phyloP scores from a whole-genome alignment of 1,139 yeast species.

The Petasospora fabianii region DNA sequence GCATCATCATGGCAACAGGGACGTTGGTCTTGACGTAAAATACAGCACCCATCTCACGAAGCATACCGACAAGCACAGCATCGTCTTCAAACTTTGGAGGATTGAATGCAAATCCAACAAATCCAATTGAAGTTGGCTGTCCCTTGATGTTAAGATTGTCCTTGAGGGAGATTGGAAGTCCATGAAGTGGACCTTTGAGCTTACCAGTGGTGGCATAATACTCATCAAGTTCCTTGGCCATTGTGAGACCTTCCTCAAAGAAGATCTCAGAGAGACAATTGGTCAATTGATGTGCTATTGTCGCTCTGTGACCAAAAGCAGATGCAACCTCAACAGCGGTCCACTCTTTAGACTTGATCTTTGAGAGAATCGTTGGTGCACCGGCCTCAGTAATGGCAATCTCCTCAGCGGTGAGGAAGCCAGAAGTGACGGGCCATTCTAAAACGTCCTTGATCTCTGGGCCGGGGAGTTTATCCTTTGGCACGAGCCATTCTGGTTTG shows the following conservation, averaged over 20 bases:
- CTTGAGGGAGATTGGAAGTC: slow-evolving; percentile 62
- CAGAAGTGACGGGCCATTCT: slow-evolving; percentile 34
- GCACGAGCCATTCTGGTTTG: slow-evolving; percentile 39
- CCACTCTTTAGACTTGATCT: slow-evolving; percentile 30
- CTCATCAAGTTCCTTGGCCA: slow-evolving; percentile 47
- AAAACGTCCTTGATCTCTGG: slow-evolving; percentile 38
- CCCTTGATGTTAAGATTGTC: slow-evolving; percentile 49
- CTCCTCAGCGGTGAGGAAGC: slow-evolving; percentile 29
- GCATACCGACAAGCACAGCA: slow-evolving; percentile 39
- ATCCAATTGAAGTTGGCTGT: slow-evolving; percentile 43
- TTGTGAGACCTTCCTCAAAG: slow-evolving; percentile 36
- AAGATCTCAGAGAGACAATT: slow-evolving; percentile 42
- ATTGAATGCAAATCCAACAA: slow-evolving; percentile 34
- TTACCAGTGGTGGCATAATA: slow-evolving; percentile 35
- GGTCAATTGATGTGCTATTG: slow-evolving; percentile 54
- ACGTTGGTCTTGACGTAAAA: slow-evolving; percentile 54
- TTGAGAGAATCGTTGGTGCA: slow-evolving; percentile 29
- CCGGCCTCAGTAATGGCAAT: slow-evolving; percentile 35
- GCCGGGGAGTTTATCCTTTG: slow-evolving; percentile 35
- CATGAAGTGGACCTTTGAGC: slow-evolving; percentile 57
- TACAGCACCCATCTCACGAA: slow-evolving; percentile 48
- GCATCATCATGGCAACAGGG: slow-evolving; percentile 52
- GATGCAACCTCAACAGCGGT: slow-evolving; percentile 41
- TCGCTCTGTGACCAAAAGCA: slow-evolving; percentile 57
- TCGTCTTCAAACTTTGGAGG: slow-evolving; percentile 38